Conservation (phyloP, 2,329 filamentous ascomycete genomes). For the Colletotrichum tropicale region DNA sequence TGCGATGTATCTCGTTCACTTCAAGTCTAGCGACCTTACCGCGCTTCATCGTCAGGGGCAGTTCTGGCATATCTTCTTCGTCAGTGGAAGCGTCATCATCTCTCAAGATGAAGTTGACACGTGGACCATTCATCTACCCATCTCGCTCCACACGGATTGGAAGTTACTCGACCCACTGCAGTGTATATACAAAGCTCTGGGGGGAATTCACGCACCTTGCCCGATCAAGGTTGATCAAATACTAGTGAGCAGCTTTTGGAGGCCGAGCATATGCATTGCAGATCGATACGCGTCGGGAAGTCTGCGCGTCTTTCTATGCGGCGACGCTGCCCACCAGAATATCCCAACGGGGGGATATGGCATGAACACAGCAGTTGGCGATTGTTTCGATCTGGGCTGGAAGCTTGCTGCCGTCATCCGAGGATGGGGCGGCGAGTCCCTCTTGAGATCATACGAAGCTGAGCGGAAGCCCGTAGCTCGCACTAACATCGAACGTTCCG, state of each 20-base stretch:
- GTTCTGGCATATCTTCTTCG: background rate
- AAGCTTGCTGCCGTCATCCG: conserved; percentile 31
- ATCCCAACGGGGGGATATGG: conserved; percentile 37
- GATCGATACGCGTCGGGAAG: conserved; percentile 28
- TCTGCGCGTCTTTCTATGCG: conserved; percentile 37
- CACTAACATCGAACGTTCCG: conserved; percentile 21
- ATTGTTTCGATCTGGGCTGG: conserved; percentile 36
- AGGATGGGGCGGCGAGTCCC: conserved; percentile 3
- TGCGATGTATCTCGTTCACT: background rate
- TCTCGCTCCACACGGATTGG: background rate
- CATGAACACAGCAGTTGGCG: conserved; percentile 38
- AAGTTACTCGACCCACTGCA: background rate
- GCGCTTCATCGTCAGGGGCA: background rate
- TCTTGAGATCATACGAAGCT: conserved; percentile 27
- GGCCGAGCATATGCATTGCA: conserved; percentile 25
- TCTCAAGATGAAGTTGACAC: background rate
- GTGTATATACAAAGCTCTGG: background rate
- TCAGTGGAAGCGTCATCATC: background rate
- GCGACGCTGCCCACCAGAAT: conserved; percentile 38
- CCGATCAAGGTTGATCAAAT: conserved; percentile 25
- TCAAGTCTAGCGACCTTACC: background rate
- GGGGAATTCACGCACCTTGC: background rate
- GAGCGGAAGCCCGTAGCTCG: conserved; percentile 25
- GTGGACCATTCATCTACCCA: background rate
- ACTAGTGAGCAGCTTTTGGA: conserved; percentile 23